Evolutionary conservation across 2,329 filamentous ascomycete genomes (phyloP).

Genomic region (Colletotrichum sp.): DNA sequence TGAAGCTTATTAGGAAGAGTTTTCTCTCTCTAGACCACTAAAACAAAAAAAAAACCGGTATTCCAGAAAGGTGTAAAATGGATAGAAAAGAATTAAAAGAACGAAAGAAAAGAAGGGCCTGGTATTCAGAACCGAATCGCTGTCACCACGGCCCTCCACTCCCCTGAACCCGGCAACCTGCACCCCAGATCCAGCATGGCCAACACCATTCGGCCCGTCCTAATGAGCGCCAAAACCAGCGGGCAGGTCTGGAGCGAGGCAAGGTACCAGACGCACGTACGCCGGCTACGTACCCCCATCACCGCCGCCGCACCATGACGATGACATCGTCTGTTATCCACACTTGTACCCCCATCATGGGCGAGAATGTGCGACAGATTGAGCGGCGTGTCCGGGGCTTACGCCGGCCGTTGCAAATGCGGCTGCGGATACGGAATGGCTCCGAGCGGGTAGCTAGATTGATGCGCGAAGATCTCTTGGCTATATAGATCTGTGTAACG

Average conservation of each 20-base stretch:
- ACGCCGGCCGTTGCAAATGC: not conserved
- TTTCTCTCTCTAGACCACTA: no score
- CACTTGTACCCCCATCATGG: not conserved
- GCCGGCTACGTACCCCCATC: not conserved
- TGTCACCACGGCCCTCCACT: not conserved
- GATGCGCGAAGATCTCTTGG: not conserved
- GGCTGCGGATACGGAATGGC: not conserved
- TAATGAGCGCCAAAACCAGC: slow-evolving; percentile 5
- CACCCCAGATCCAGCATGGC: not conserved
- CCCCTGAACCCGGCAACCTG: not conserved
- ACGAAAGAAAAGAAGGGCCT: no score
- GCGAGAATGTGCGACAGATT: slow-evolving; percentile 9
- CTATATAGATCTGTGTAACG: slow-evolving; percentile 13
- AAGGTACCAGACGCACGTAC: not conserved
- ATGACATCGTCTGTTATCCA: slow-evolving; percentile 13
- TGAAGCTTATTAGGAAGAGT: no score
- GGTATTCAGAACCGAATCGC: not conserved
- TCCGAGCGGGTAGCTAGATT: not conserved
- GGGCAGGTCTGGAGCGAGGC: not conserved
- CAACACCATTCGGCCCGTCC: slow-evolving; percentile 7
- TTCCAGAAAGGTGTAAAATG: no score
- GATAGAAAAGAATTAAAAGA: no score
- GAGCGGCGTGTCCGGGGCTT: not conserved
- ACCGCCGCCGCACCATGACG: slow-evolving; percentile 2
- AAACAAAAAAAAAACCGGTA: no score